phyloP scores from a whole-genome alignment of 805 yeast genomes.

The Saturnispora gosingensis region DNA sequence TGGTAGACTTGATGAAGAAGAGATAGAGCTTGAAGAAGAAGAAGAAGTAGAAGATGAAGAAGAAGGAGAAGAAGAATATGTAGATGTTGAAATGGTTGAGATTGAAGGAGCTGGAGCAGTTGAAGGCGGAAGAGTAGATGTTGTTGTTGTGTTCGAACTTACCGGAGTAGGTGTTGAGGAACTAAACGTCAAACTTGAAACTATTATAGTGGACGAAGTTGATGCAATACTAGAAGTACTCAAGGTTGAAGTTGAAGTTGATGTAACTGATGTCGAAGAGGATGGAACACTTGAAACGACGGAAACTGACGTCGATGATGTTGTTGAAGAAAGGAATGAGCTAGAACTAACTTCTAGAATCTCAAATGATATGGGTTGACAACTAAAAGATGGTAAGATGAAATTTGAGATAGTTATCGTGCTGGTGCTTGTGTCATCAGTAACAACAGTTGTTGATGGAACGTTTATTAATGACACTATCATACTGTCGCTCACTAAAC shows the following conservation, averaged over 20 bases:
- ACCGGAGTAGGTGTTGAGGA: background rate
- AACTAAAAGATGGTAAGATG: slow-evolving; percentile 5
- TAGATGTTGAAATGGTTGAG: background rate
- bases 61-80: background rate
- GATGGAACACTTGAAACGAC: background rate
- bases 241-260: background rate
- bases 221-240: background rate
- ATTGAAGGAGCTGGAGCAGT: background rate
- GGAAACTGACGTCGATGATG: background rate
- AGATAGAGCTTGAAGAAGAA: background rate
- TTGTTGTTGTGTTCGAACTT: background rate
- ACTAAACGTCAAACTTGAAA: background rate
- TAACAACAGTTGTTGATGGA: background rate
- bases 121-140: background rate
- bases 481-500: background rate
- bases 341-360: no score
- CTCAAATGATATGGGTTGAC: background rate
- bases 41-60: background rate
- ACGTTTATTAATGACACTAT: background rate
- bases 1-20: background rate
- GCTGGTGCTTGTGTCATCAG: background rate
- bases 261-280: background rate
- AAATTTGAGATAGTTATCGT: slow-evolving; percentile 3
- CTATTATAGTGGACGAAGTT: background rate
- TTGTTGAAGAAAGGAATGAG: background rate